Conservation (phyloP, 345 rosid genomes). For the Chamaenerion angustifolium region DNA sequence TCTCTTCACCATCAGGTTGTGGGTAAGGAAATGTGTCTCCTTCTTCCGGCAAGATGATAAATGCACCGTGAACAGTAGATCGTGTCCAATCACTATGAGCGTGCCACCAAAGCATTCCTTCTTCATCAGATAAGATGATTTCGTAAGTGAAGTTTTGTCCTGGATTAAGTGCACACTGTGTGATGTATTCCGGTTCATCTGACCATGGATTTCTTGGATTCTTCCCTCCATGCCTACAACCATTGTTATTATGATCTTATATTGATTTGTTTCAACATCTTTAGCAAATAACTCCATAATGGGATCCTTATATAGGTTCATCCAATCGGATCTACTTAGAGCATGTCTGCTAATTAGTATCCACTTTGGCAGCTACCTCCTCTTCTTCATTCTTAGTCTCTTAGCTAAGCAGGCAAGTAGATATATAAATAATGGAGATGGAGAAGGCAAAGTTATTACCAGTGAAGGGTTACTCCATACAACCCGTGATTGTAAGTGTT, state of each 20-base stretch:
- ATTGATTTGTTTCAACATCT: no score
- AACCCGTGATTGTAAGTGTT: no score
- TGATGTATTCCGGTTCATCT: constrained; percentile 16
- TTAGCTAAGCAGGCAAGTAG: no score
- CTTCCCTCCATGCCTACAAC: constrained; percentile 16
- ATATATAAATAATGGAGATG: no score
- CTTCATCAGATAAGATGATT: constrained; percentile 15
- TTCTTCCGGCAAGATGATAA: constrained; percentile 14
- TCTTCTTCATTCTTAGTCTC: no score
- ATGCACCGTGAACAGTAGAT: constrained; percentile 25
- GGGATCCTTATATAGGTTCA: no score
- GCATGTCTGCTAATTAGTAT: no score
- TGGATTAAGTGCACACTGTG: constrained; percentile 12
- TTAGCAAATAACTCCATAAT: no score
- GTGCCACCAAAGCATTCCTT: constrained; percentile 35
- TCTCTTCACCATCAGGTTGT: constrained; percentile 9
- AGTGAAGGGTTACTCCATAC: no score
- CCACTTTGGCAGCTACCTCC: no score
- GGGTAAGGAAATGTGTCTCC: constrained; percentile 15
- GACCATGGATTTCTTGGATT: constrained; percentile 18
- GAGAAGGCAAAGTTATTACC: no score
- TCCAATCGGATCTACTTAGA: no score
- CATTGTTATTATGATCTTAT: constrained; percentile 20
- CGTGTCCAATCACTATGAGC: constrained; percentile 30
- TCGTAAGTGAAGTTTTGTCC: constrained; percentile 12